phyloP scores from a whole-genome alignment of 2,329 filamentous ascomycete species.

The Beauveria medogensis region DNA sequence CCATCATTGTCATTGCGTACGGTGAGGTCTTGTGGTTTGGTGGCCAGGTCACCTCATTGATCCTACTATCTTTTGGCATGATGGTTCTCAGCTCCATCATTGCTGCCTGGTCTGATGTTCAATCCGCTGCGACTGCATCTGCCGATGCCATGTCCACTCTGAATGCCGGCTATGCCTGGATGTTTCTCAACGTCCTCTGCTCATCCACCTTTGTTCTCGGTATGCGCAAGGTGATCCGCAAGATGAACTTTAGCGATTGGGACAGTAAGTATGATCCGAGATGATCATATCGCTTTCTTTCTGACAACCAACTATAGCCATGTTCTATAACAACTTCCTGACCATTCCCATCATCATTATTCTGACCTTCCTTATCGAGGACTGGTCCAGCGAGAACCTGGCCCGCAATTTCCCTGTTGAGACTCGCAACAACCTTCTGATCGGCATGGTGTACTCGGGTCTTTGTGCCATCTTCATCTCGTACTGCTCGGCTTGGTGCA shows the following conservation, averaged over 20 bases:
- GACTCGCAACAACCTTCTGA: conserved; percentile 63
- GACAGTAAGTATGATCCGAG: conserved; percentile 62
- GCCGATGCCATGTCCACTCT: conserved; percentile 66
- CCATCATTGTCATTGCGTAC: conserved; percentile 90
- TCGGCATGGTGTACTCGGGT: conserved; percentile 83
- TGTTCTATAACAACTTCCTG: conserved; percentile 96
- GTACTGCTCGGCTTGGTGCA: conserved; percentile 92
- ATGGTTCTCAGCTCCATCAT: conserved; percentile 89
- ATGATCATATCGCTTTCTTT: background rate
- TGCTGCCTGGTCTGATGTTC: conserved; percentile 91
- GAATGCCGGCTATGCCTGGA: conserved; percentile 89
- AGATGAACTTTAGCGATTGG: conserved; percentile 97
- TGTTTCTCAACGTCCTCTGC: conserved; percentile 87
- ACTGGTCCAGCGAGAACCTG: conserved; percentile 79
- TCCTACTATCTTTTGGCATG: conserved; percentile 80
- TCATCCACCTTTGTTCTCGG: conserved; percentile 74
- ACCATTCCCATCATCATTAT: conserved; percentile 79
- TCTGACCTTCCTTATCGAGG: conserved; percentile 69
- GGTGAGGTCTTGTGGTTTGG: conserved; percentile 94
- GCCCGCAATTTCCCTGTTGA: conserved; percentile 71
- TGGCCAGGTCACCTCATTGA: conserved; percentile 73
- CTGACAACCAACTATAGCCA: conserved; percentile 49
- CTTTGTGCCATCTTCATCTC: conserved; percentile 87
- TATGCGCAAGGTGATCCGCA: conserved; percentile 94
- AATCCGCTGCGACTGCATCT: conserved; percentile 63